Base-by-base conservation (phyloP, 345 rosid species). In the Mallotus nudiflorus region DNA sequence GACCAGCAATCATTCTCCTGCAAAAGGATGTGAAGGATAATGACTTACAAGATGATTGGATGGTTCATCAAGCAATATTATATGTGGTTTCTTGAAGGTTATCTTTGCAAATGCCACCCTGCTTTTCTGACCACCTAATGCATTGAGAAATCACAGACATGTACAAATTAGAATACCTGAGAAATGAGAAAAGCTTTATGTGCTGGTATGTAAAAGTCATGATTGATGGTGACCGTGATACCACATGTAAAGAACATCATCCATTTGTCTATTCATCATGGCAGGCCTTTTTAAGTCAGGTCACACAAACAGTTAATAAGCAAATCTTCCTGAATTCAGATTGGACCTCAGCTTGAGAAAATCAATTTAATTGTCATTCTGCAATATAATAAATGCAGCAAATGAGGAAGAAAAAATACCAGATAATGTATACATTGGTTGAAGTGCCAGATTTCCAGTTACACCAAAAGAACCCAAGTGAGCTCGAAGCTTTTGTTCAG, bases 41-140 rank as follows among this genome's bases (percentile, higher is more conserved):
- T n/a, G 52, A 85, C 98, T 89, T 86, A 95, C 99, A 66, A 95
- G 96, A 89, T 95, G 99, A 82, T 95, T 95, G 57, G 99, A 95
- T 10, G 99, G 99, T 83, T 95, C 99, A 76, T 92, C 99, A 62
- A 95, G 96, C 86, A 95, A 83, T 64, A 95, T 83, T 79, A 95
- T 86, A 80, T 95, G 99, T 37, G 99, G 99, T 74, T 95, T 95
- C 88, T 88, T 95, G 88, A 95, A 95, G 25, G 99, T 95, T 59
- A 92, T 95, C 91, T 91, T 95, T 11, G 99, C 92, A 82, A 95
- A 95, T 37, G 99, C 99, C 51, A 92, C 99, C 85, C 99, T 90
- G 78, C 98, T 95, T 81, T 95, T 95, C 85, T 95, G 99, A 75
- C 99, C 99, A 81, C 99, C 98, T 91, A 70, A 54, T 40, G 39